These are phyloP conservation scores for Chiua sp. DNA, from an alignment of 1,284 basidiomycete species.

Conservation along the genomic window DNA sequence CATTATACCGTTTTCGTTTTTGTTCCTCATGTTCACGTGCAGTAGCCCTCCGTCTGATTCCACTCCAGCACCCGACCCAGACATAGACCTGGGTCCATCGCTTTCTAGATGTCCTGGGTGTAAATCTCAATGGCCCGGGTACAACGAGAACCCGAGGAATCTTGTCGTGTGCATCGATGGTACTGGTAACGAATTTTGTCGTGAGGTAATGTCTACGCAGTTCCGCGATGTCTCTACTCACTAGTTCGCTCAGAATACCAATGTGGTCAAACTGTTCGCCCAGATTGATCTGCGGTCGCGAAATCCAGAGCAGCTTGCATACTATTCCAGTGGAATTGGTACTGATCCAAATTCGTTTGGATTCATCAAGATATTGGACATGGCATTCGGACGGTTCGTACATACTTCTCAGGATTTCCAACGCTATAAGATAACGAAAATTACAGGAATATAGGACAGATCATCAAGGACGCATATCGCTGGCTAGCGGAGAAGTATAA, in stretches of 20 bases:
- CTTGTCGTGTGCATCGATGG: slow-evolving; percentile 19
- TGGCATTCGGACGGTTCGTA: slow-evolving; percentile 32
- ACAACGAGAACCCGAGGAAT: slow-evolving; percentile 9
- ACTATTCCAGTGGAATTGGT: slow-evolving; percentile 42
- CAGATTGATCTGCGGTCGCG: slow-evolving; percentile 18
- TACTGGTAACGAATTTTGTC: slow-evolving; percentile 1
- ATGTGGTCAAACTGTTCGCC: slow-evolving; percentile 33
- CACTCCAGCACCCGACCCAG: no score
- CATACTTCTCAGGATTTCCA: no score
- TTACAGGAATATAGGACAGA: slow-evolving; percentile 31
- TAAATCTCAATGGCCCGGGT: background rate
- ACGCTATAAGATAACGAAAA: background rate
- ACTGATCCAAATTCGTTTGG: slow-evolving; percentile 27
- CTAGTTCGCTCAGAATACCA: slow-evolving; percentile 28
- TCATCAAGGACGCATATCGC: slow-evolving; percentile 40
- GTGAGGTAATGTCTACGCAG: no score
- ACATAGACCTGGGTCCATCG: no score
- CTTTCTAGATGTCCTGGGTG: background rate
- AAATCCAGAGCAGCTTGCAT: slow-evolving; percentile 26
- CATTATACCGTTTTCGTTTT: no score
- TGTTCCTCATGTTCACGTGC: no score
- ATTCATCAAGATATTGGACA: slow-evolving; percentile 21
- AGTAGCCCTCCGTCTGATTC: no score
- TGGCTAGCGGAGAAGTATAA: slow-evolving; percentile 46
- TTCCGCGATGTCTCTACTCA: background rate